Percentiles rank a stretch among this genome's conserved stretches.
phyloP scores from a whole-genome alignment of 73 alveolate species.

The Paramecium bursaria region DNA sequence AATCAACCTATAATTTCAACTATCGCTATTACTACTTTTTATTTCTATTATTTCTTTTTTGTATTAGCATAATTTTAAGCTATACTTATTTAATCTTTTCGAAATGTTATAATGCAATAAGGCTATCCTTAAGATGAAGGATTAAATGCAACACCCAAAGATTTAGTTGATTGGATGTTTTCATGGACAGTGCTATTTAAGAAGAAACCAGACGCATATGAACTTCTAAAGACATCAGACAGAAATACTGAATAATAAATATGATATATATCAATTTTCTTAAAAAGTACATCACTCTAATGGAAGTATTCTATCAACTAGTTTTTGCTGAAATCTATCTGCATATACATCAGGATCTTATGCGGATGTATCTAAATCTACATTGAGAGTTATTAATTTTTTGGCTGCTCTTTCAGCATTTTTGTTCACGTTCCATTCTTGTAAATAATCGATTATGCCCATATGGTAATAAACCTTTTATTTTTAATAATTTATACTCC shows the following conservation, averaged over 20 bases:
- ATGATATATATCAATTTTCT: too few relatives aligned
- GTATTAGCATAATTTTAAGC: slow-evolving; percentile 30
- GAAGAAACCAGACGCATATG: background rate
- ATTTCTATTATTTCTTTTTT: slow-evolving; percentile 33
- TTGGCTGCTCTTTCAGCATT: slow-evolving; percentile 78
- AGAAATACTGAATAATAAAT: too few relatives aligned
- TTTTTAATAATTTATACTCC: slow-evolving; percentile 68
- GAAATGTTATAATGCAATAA: slow-evolving; percentile 34
- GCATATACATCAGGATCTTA: slow-evolving; percentile 72
- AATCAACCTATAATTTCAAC: slow-evolving; percentile 37
- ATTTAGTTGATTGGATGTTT: slow-evolving; percentile 47
- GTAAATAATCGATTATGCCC: slow-evolving; percentile 91
- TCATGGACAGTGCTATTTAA: slow-evolving; percentile 35
- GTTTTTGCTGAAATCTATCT: slow-evolving; percentile 52
- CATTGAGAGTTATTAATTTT: slow-evolving; percentile 71
- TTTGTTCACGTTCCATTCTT: slow-evolving; percentile 86
- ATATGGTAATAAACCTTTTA: slow-evolving; percentile 84
- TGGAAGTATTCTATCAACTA: slow-evolving; percentile 28
- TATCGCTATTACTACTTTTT: slow-evolving; percentile 12
- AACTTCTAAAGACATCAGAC: too few relatives aligned
- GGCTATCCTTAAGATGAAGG: slow-evolving; percentile 59
- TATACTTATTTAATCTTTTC: slow-evolving; percentile 28
- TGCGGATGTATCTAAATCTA: slow-evolving; percentile 86
- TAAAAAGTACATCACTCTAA: too few relatives aligned
- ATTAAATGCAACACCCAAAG: background rate